Percentiles rank a stretch among this genome's conserved stretches.
Conservation (phyloP, 2,329 filamentous ascomycete genomes). For the Cercospora citrullina region DNA sequence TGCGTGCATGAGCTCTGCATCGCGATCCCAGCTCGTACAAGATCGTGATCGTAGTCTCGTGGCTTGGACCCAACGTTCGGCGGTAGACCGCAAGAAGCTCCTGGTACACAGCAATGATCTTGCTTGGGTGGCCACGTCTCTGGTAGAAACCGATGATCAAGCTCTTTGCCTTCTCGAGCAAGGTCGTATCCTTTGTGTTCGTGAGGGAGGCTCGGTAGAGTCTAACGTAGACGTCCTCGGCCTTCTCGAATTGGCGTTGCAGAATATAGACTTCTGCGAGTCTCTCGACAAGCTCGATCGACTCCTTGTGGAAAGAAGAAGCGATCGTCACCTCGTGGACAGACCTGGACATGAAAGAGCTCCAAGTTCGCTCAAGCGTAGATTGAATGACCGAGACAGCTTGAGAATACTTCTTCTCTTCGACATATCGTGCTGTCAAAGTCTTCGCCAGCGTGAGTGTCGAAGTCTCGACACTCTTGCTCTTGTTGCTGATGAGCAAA, state of each 20-base stretch:
- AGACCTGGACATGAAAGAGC: conserved; percentile 48
- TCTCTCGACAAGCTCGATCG: conserved; percentile 49
- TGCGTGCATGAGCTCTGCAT: conserved; percentile 41
- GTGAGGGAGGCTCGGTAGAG: conserved; percentile 43
- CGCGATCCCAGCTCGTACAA: conserved; percentile 49
- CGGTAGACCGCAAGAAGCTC: conserved; percentile 43
- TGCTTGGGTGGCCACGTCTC: conserved; percentile 42
- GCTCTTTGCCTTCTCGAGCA: conserved; percentile 41
- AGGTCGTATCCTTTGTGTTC: conserved; percentile 28
- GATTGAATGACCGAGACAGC: conserved; percentile 50
- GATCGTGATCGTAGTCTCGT: conserved; percentile 50
- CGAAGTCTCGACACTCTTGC: conserved; percentile 43
- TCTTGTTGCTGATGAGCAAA: conserved; percentile 41
- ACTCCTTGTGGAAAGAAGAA: conserved; percentile 46
- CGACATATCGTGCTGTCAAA: conserved; percentile 46
- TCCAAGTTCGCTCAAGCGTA: conserved; percentile 50
- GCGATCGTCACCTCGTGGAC: conserved; percentile 46
- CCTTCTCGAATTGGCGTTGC: conserved; percentile 41
- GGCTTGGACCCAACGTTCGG: conserved; percentile 37
- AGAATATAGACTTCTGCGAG: conserved; percentile 50
- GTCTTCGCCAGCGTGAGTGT: conserved; percentile 46
- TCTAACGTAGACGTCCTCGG: conserved; percentile 42
- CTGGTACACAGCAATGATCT: conserved; percentile 39
- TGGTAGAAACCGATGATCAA: conserved; percentile 43
- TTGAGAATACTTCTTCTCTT: conserved; percentile 51